phyloP scores from a whole-genome alignment of 148 eudicot genomes.

The Suaeda aralocaspica region DNA sequence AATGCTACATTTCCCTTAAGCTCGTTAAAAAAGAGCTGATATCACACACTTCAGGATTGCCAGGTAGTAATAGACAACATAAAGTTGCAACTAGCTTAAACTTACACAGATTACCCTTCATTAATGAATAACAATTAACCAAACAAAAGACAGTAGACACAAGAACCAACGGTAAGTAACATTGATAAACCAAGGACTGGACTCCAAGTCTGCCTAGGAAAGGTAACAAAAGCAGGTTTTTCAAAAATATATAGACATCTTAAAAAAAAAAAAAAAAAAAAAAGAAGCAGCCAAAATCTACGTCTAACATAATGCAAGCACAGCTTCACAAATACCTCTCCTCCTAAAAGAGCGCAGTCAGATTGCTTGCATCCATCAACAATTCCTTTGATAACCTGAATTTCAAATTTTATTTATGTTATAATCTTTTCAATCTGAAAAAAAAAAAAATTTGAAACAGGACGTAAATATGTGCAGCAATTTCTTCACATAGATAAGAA shows the following conservation, averaged over 20 bases:
- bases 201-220: too few species aligned
- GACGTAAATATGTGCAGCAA: too few species aligned
- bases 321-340: slow-evolving; percentile 64
- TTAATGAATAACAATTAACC: background rate
- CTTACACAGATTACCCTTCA: background rate
- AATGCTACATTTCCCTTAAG: background rate
- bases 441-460: too few species aligned
- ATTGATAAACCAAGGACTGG: too few species aligned
- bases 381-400: slow-evolving; percentile 89
- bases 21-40: background rate
- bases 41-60: background rate
- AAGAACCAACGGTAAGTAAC: background rate
- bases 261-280: too few species aligned
- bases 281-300: background rate
- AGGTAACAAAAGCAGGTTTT: too few species aligned
- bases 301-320: background rate
- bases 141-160: background rate
- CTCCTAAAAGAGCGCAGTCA: slow-evolving; percentile 88
- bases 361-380: slow-evolving; percentile 92
- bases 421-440: background rate
- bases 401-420: background rate
- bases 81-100: background rate
- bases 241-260: too few species aligned
- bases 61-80: too few species aligned
- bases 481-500: too few species aligned